These are phyloP conservation scores for Aspergillus pseudoviridinutans DNA, from an alignment of 2,329 filamentous ascomycete species.

Conservation along the genomic window DNA sequence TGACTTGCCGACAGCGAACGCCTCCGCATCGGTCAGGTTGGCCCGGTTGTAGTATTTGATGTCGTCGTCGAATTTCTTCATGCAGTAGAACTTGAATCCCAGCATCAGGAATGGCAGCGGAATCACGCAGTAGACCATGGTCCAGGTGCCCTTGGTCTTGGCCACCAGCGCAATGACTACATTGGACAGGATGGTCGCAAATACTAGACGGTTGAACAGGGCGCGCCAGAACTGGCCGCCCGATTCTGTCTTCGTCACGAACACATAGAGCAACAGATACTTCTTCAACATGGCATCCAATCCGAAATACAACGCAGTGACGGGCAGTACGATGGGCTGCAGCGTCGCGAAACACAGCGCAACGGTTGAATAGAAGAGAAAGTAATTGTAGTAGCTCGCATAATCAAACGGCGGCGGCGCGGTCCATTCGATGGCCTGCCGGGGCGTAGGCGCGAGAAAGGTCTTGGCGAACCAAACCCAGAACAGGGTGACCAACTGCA, in stretches of 20 bases:
- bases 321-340: slow-evolving; percentile 81
- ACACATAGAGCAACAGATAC: slow-evolving; percentile 90
- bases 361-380: slow-evolving; percentile 89
- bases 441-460: slow-evolving; percentile 81
- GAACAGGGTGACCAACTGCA: slow-evolving; percentile 78
- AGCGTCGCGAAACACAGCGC: slow-evolving; percentile 78
- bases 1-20: slow-evolving; percentile 30
- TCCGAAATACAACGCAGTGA: slow-evolving; percentile 83
- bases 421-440: slow-evolving; percentile 86
- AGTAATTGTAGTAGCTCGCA: slow-evolving; percentile 96
- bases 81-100: slow-evolving; percentile 83
- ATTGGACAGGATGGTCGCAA: slow-evolving; percentile 74
- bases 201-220: slow-evolving; percentile 87
- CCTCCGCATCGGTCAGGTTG: slow-evolving; percentile 52
- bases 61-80: slow-evolving; percentile 68
- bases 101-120: slow-evolving; percentile 76
- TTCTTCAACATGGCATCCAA: slow-evolving; percentile 91
- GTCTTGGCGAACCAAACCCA: slow-evolving; percentile 81
- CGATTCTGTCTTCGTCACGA: slow-evolving; percentile 94
- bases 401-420: slow-evolving; percentile 93
- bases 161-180: slow-evolving; percentile 72
- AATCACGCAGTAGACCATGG: slow-evolving; percentile 64
- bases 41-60: slow-evolving; percentile 75
- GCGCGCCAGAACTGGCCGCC: slow-evolving; percentile 90
- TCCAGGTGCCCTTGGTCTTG: slow-evolving; percentile 63